A percentile compares a stretch with the other conserved stretches of the same genome.
Evolutionary conservation across 768 basidiomycete species (phyloP).

Genomic region (Arthromyces matolae): DNA sequence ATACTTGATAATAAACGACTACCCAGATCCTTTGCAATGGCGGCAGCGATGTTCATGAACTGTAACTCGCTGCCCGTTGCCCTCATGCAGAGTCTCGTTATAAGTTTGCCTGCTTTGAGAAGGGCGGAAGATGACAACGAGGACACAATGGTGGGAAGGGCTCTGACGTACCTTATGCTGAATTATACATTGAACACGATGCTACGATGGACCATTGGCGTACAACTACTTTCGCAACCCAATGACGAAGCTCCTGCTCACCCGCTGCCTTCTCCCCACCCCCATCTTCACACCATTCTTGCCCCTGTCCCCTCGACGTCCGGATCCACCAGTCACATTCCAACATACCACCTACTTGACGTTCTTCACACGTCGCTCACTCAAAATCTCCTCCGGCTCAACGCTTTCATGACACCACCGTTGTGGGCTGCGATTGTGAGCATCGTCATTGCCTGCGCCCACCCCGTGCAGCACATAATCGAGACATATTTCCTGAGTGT

Average conservation of each 20-base stretch:
- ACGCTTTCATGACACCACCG: slow-evolving; percentile 93
- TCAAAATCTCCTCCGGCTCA: too few relatives aligned
- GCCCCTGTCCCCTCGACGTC: neutral
- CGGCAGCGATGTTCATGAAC: slow-evolving; percentile 89
- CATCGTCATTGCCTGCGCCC: slow-evolving; percentile 72
- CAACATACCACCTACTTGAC: neutral
- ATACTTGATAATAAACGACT: too few relatives aligned
- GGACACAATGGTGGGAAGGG: slow-evolving; percentile 88
- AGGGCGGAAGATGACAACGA: slow-evolving; percentile 80
- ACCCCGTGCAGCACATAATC: slow-evolving; percentile 69
- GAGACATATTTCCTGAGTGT: slow-evolving; percentile 60
- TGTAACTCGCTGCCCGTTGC: slow-evolving; percentile 95
- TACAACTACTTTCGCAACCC: slow-evolving; percentile 2
- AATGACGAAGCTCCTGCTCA: slow-evolving; percentile 6
- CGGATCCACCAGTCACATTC: neutral
- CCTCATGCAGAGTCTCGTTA: slow-evolving; percentile 84
- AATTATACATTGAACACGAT: slow-evolving; percentile 97
- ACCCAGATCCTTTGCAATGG: slow-evolving; percentile 66
- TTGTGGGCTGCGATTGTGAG: slow-evolving; percentile 77
- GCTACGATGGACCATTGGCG: slow-evolving; percentile 75
- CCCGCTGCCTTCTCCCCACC: too few relatives aligned
- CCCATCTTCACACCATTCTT: too few relatives aligned
- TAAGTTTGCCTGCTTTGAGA: slow-evolving; percentile 77
- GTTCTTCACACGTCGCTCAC: slow-evolving; percentile 17
- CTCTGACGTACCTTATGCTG: slow-evolving; percentile 84